Evolutionary conservation across 2,329 filamentous ascomycete species (phyloP).

Genomic region (Annulohypoxylon truncatum): DNA sequence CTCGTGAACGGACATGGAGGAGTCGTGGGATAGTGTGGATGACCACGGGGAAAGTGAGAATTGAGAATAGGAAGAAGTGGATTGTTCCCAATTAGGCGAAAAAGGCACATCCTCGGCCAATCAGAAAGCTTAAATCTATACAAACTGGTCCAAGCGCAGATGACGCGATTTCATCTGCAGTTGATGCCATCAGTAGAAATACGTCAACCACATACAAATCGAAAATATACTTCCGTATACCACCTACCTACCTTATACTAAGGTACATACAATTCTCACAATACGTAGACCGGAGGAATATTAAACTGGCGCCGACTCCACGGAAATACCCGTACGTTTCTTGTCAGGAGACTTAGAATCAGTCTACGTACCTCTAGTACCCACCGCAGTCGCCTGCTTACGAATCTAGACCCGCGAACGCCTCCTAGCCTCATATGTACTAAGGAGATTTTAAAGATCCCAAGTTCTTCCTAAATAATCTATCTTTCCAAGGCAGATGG

Average conservation of each 20-base stretch:
- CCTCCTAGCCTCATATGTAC: not conserved
- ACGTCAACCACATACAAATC: conserved; percentile 1
- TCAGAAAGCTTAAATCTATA: conserved; percentile 10
- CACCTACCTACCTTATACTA: too few relatives aligned
- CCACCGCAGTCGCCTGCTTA: not conserved
- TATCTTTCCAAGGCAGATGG: not conserved
- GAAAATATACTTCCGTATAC: conserved; percentile 5
- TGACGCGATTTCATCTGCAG: conserved; percentile 29
- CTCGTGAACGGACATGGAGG: conserved; percentile 4
- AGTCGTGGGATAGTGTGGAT: conserved; percentile 6
- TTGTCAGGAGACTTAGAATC: not conserved
- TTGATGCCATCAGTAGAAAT: conserved; percentile 37
- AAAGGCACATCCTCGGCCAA: conserved; percentile 21
- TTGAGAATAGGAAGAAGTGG: conserved; percentile 3
- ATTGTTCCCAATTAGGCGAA: conserved; percentile 32
- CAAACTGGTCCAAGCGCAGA: conserved; percentile 23
- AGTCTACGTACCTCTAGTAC: not conserved
- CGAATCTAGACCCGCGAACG: not conserved
- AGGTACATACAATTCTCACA: conserved; percentile 4
- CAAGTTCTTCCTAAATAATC: not conserved
- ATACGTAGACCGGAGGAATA: not conserved
- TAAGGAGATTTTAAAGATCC: not conserved
- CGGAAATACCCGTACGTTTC: not conserved
- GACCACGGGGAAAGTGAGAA: not conserved
- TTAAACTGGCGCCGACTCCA: not conserved